Conservation (phyloP, 768 basidiomycete genomes). For the Mycena maculata region DNA sequence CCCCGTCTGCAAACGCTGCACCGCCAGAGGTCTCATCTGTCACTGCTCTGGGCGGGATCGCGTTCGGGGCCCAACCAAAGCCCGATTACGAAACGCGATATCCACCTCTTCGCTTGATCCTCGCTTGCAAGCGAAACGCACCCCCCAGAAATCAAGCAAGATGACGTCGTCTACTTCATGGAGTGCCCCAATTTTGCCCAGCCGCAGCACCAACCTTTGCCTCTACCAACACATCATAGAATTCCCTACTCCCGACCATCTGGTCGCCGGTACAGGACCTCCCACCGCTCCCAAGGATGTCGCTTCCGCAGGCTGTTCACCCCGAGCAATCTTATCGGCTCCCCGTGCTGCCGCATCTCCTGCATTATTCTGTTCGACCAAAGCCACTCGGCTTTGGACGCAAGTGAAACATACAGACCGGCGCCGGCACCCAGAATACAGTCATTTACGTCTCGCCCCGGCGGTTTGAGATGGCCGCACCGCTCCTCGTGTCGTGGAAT, state of each 20-base stretch:
- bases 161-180: constrained; percentile 1
- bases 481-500: too few species aligned
- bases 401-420: constrained; percentile 20
- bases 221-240: not conserved
- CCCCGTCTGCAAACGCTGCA: constrained; percentile 64
- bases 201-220: not conserved
- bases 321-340: constrained; percentile 5
- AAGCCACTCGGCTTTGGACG: constrained; percentile 40
- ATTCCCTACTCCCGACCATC: constrained; percentile 13
- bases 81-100: constrained; percentile 44
- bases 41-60: constrained; percentile 55
- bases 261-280: constrained; percentile 1
- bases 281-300: not conserved
- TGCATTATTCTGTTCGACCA: constrained; percentile 38
- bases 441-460: constrained; percentile 18
- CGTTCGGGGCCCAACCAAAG: constrained; percentile 45
- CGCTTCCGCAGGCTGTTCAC: constrained; percentile 23
- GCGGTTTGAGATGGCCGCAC: too few species aligned
- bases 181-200: not conserved
- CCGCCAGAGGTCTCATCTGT: constrained; percentile 61
- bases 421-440: constrained; percentile 5
- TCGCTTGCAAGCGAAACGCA: constrained; percentile 24
- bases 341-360: constrained; percentile 21
- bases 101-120: constrained; percentile 43
- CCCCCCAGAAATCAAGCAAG: constrained; percentile 24